Conservation (phyloP, 805 yeast species). For the Metschnikowia reukaufii region DNA sequence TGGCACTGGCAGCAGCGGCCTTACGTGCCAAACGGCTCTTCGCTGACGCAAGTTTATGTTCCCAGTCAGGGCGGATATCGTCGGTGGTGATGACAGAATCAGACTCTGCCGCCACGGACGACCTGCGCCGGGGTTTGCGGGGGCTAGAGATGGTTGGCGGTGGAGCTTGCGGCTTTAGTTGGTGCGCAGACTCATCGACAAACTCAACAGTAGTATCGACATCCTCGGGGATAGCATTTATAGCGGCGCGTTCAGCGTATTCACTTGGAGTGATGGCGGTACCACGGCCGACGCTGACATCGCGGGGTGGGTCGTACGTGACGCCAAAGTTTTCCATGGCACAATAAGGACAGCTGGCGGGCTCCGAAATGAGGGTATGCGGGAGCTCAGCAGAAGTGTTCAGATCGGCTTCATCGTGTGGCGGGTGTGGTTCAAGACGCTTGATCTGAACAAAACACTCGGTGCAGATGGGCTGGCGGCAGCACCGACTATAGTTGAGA, state of each 20-base stretch:
- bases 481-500: conserved; percentile 80
- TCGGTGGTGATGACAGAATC: conserved; percentile 78
- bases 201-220: conserved; percentile 5
- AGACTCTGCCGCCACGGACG: conserved; percentile 63
- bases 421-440: conserved; percentile 89
- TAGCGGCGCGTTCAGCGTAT: conserved; percentile 24
- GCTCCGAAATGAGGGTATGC: conserved; percentile 74
- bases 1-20: conserved; percentile 92
- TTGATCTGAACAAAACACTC: conserved; percentile 97
- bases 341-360: conserved; percentile 92
- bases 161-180: not conserved
- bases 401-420: conserved; percentile 59
- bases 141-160: not conserved
- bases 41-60: conserved; percentile 66
- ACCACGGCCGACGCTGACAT: conserved; percentile 54
- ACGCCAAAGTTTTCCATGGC: conserved; percentile 85
- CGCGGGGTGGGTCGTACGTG: conserved; percentile 64
- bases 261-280: conserved; percentile 50
- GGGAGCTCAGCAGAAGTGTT: conserved; percentile 42
- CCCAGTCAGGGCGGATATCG: conserved; percentile 91
- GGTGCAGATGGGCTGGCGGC: conserved; percentile 90
- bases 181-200: conserved; percentile 4
- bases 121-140: conserved; percentile 25
- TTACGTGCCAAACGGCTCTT: conserved; percentile 75
- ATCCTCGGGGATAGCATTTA: conserved; percentile 12